Base-by-base conservation (phyloP, 768 basidiomycete genomes). In the Collybia sp. region DNA sequence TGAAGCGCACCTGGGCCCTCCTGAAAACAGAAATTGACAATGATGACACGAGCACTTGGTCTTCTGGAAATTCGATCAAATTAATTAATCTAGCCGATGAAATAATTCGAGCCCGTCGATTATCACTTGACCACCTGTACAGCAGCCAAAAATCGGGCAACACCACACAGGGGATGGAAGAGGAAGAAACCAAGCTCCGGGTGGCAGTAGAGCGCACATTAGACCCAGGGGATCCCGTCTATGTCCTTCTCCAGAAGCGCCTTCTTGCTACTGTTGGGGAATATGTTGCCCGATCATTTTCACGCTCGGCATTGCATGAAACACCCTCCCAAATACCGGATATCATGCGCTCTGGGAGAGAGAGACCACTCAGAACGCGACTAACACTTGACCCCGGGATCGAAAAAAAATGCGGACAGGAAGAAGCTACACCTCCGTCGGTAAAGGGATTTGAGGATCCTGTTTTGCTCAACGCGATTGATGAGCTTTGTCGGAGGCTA, bases 11-110 rank as follows among this genome's bases (percentile, higher is more conserved):
- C 9, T 88, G 85, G 85, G 65, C 76, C 2, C 73, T 88, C 10
- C 72, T 88, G 16, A 71, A 71, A 49, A 62, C 69, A 13, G 83
- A 85, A 52, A 73, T 86, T 37, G 70, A 72, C 48, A 62, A 72
- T 1, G 69, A 54, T 18, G 13, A 33, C 10, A 48, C 54, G 46
- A 37, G 48, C 36, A 19, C 54, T 30, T 25, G 25, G 25, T 3
- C 8, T 8, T 43, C 42, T 19, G 56, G 62, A 33, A 56, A 63
- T 1, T 60, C 64, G 15, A 82, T 80, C 13, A 85, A 82, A 54
- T 59, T 88, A 32, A 58, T 80, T 39, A 81, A 88, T 58, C 75
- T 89, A 18, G 83, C 82, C 1, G 87, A 88, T 55, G 87, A 89
- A 57, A 79, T 88, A 38, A 59, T 88, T 25, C 79, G 75, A 17